Conservation (phyloP, 441 rosid species). For the Iberis amara region DNA sequence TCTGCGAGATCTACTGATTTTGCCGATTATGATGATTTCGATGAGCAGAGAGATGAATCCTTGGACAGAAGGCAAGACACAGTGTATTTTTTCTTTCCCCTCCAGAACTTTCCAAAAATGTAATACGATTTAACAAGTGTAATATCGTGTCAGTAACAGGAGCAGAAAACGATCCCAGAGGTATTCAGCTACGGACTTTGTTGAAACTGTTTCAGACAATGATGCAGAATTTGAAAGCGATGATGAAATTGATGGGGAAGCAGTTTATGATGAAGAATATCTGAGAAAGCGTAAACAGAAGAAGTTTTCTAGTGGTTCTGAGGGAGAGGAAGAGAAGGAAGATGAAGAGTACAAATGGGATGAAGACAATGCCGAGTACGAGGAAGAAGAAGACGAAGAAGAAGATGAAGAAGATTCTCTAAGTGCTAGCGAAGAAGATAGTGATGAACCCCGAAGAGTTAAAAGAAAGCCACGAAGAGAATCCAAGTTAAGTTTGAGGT, state of each 20-base stretch:
- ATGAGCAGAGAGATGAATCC: slow-evolving; percentile 46
- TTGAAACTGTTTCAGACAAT: slow-evolving; percentile 73
- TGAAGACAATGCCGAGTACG: slow-evolving; percentile 73
- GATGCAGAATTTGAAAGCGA: slow-evolving; percentile 77
- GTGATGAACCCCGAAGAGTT: slow-evolving; percentile 57
- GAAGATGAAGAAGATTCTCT: slow-evolving; percentile 52
- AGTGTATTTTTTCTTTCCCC: not conserved
- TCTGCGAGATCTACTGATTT: slow-evolving; percentile 57
- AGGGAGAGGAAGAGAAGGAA: slow-evolving; percentile 75
- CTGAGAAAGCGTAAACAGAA: slow-evolving; percentile 65
- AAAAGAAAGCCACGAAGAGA: slow-evolving; percentile 67
- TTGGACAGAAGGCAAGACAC: slow-evolving; percentile 62
- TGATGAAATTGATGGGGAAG: slow-evolving; percentile 95
- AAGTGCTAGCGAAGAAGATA: slow-evolving; percentile 71
- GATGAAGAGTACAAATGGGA: slow-evolving; percentile 87
- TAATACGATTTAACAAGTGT: not conserved
- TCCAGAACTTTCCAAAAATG: not conserved
- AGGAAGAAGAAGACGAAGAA: slow-evolving; percentile 81
- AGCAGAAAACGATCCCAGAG: slow-evolving; percentile 78
- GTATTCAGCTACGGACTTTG: slow-evolving; percentile 60
- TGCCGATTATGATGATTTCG: slow-evolving; percentile 53
- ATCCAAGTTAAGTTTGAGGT: slow-evolving; percentile 57
- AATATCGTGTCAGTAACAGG: slow-evolving; percentile 43
- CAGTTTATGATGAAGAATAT: slow-evolving; percentile 88
- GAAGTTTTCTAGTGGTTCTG: slow-evolving; percentile 74